Conservation (phyloP, 345 rosid genomes). For the Bruguiera parviflora region DNA sequence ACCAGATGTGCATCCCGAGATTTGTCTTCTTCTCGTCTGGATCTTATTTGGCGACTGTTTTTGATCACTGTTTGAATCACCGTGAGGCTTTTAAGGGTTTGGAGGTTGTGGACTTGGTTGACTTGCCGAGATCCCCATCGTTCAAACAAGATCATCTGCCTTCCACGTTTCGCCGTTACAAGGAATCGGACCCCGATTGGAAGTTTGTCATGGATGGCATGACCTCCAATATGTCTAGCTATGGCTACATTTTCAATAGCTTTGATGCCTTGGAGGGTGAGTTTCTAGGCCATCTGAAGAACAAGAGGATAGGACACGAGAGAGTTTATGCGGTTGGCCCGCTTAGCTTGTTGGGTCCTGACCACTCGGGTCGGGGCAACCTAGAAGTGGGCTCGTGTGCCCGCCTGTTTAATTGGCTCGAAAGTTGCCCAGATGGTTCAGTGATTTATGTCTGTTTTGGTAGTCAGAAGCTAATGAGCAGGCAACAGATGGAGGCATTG, state of each 20-base stretch:
- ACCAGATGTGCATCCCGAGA: slow-evolving; percentile 37
- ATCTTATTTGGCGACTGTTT: slow-evolving; percentile 30
- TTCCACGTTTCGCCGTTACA: slow-evolving; percentile 24
- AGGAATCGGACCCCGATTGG: slow-evolving; percentile 33
- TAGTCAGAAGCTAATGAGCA: slow-evolving; percentile 44
- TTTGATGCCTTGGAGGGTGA: slow-evolving; percentile 43
- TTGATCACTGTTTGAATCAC: slow-evolving; percentile 29
- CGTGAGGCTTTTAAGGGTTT: slow-evolving; percentile 10
- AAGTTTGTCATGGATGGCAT: slow-evolving; percentile 27
- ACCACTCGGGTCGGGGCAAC: slow-evolving; percentile 1
- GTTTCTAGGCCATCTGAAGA: slow-evolving; percentile 35
- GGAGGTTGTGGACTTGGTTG: slow-evolving; percentile 31
- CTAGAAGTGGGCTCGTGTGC: background rate
- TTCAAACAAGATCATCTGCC: slow-evolving; percentile 52
- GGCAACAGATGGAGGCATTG: slow-evolving; percentile 47
- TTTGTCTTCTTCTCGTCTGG: slow-evolving; percentile 46
- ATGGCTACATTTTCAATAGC: slow-evolving; percentile 48
- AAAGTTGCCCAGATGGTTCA: slow-evolving; percentile 44
- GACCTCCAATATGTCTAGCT: slow-evolving; percentile 32
- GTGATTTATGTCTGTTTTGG: slow-evolving; percentile 69
- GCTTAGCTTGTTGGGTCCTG: slow-evolving; percentile 38
- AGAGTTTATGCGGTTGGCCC: slow-evolving; percentile 60
- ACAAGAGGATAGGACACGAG: slow-evolving; percentile 32
- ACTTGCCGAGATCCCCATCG: slow-evolving; percentile 50
- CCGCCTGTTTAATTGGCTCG: slow-evolving; percentile 45